A percentile compares a stretch with the other conserved stretches of the same genome.
phyloP scores from a whole-genome alignment of 805 yeast species.

The Wickerhamomyces kurtzmanii region DNA sequence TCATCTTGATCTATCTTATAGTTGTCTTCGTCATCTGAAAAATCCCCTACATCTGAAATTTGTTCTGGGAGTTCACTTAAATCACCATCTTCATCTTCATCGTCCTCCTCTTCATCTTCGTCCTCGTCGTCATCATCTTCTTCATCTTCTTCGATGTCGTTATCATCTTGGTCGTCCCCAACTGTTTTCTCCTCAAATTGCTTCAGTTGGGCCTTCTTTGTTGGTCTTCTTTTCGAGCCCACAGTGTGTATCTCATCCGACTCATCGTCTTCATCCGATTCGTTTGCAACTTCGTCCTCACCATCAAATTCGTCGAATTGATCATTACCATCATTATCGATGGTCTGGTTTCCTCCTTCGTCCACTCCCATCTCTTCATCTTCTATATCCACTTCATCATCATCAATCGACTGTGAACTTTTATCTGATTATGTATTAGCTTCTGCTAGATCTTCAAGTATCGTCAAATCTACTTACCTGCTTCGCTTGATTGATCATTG shows the following conservation, averaged over 20 bases:
- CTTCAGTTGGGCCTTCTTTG: too few relatives aligned
- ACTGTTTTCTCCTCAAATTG: constrained; percentile 6
- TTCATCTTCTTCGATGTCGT: constrained; percentile 3
- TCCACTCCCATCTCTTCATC: constrained; percentile 5
- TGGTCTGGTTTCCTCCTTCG: constrained; percentile 1
- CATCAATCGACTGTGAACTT: constrained; percentile 7
- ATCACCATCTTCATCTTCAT: too few relatives aligned
- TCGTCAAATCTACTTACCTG: too few relatives aligned
- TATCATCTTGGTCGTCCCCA: constrained; percentile 5
- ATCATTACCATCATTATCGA: constrained; percentile 3
- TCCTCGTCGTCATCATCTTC: constrained; percentile 11
- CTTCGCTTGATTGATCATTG: too few relatives aligned
- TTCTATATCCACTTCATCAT: constrained; percentile 7
- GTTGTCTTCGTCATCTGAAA: too few relatives aligned
- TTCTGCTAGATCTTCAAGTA: too few relatives aligned
- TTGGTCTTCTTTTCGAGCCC: constrained; percentile 8
- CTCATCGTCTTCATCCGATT: constrained; percentile 10
- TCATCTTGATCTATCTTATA: too few relatives aligned
- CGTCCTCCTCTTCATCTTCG: constrained; percentile 12
- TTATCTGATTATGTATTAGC: too few relatives aligned
- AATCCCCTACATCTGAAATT: too few relatives aligned
- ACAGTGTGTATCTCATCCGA: constrained; percentile 6
- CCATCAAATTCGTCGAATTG: constrained; percentile 10
- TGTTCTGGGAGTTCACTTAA: too few relatives aligned
- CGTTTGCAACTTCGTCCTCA: constrained; percentile 16